Evolutionary conservation across 2,329 filamentous ascomycete species (phyloP), one percentile per base, ranked within the genome.

Genomic region (Pseudogymnoascus sp.): DNA sequence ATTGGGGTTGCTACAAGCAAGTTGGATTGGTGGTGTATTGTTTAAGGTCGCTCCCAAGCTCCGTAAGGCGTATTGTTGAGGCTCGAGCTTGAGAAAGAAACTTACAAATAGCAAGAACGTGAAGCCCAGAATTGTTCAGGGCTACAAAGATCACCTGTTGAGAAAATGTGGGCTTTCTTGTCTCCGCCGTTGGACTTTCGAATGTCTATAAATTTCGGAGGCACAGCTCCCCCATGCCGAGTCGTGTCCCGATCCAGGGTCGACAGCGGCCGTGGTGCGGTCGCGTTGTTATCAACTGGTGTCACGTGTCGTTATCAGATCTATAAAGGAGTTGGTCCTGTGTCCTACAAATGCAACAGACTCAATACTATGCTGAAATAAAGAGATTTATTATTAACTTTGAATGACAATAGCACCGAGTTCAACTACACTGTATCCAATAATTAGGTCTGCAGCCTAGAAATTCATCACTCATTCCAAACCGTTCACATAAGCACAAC

Each of bases 211-310:
- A 56, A 56, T 56, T 56, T 56, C 50, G 50, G 50, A 33, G 50
- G 50, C 28, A 56, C 50, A 56, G 50, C 50, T 56, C 50, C 50
- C 50, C 50, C 33, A 56, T 56, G 50, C 50, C 50, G 50, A 33
- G n/a, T 56, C 50, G 50, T 56, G 50, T 56, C 50, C 50, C 50
- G 16, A 56, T 56, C 50, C 50, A 56, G 50, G 50, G 50, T 56
- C 50, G 28, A 56, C 50, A 56, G 50, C n/a, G 50, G 50, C 25
- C 47, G 23, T 53, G 47, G 4, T 47, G 25, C 28, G 47, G 47
- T 56, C 47, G 47, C 47, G 50, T 56, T 56, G 50, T 56, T 56
- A 56, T 56, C 50, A 33, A 18, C 11, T 33, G 2, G 16, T 5
- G 28, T 56, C 50, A 56, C 50, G 50, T 56, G 50, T 1, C 11